phyloP scores from a whole-genome alignment of 1,139 yeast genomes.

The Saccharomycopsis phalli region DNA sequence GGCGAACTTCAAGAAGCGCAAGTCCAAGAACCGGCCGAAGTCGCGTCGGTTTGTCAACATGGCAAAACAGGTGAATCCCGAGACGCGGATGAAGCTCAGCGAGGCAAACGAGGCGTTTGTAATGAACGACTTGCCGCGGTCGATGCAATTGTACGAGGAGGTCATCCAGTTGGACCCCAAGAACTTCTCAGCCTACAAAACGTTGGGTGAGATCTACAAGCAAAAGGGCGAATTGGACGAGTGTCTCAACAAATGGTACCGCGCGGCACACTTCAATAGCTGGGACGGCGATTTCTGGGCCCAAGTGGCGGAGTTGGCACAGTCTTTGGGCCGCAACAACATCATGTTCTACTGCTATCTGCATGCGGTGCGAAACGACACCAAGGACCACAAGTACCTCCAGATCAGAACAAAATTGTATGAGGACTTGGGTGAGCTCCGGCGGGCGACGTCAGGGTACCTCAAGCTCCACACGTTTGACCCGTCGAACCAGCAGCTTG shows the following conservation, averaged over 20 bases:
- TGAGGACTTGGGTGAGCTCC: slow-evolving; percentile 51
- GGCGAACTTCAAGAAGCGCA: slow-evolving; percentile 44
- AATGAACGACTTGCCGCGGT: slow-evolving; percentile 51
- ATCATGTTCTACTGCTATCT: slow-evolving; percentile 83
- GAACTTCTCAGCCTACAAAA: slow-evolving; percentile 75
- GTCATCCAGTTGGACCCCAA: slow-evolving; percentile 71
- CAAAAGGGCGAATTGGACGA: slow-evolving; percentile 57
- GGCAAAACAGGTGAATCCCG: slow-evolving; percentile 51
- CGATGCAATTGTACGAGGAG: slow-evolving; percentile 58
- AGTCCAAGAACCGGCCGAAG: slow-evolving; percentile 33
- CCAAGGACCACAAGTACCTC: slow-evolving; percentile 17
- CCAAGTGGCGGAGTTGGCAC: slow-evolving; percentile 68
- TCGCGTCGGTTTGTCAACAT: slow-evolving; percentile 24
- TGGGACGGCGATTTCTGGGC: slow-evolving; percentile 80
- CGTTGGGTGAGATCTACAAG: slow-evolving; percentile 76
- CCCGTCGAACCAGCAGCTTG: slow-evolving; percentile 54
- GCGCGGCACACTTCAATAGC: slow-evolving; percentile 77
- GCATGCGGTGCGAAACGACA: slow-evolving; percentile 45
- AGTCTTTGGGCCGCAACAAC: slow-evolving; percentile 58
- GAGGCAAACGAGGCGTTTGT: slow-evolving; percentile 79
- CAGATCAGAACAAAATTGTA: slow-evolving; percentile 51
- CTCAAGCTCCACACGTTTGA: slow-evolving; percentile 49
- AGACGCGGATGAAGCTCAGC: slow-evolving; percentile 54
- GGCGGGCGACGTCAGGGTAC: slow-evolving; percentile 70
- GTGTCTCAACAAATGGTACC: slow-evolving; percentile 73